A percentile compares a stretch with the other conserved stretches of the same genome.
Conservation (phyloP, 1,284 basidiomycete species). For the Fistulina hepatica region DNA sequence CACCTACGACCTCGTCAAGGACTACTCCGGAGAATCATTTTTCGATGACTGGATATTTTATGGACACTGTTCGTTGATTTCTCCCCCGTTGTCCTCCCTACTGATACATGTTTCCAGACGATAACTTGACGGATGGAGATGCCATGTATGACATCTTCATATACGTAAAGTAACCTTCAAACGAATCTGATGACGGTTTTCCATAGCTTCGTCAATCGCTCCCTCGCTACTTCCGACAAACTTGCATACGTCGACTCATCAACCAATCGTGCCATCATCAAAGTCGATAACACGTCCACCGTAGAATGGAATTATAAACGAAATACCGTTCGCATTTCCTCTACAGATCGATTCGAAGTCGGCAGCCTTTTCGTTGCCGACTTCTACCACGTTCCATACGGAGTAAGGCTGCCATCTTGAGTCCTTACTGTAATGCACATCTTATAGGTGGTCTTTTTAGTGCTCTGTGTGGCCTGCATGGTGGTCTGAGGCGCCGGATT, state of each 20-base stretch:
- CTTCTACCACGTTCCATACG: constrained; percentile 60
- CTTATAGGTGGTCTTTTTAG: constrained; percentile 21
- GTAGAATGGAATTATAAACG: constrained; percentile 55
- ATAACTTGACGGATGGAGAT: constrained; percentile 66
- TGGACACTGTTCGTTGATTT: constrained; percentile 30
- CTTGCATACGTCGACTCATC: constrained; percentile 53
- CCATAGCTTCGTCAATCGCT: constrained; percentile 3
- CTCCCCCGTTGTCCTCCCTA: neutral
- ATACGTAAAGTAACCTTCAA: too few species aligned
- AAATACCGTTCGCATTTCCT: constrained; percentile 56
- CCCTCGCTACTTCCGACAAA: constrained; percentile 42
- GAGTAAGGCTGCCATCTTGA: constrained; percentile 29
- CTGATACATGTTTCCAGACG: constrained; percentile 28
- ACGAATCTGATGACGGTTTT: neutral
- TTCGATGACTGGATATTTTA: constrained; percentile 49
- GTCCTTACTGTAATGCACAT: constrained; percentile 2
- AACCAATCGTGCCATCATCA: constrained; percentile 56
- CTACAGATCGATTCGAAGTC: constrained; percentile 43
- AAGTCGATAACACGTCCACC: constrained; percentile 55
- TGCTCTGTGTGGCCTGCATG: constrained; percentile 69
- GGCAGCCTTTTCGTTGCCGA: constrained; percentile 61
- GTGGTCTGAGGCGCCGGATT: constrained; percentile 49
- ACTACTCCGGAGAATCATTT: constrained; percentile 40
- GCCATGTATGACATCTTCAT: constrained; percentile 30
- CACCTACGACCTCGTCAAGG: constrained; percentile 34